Percentiles rank a stretch among this genome's conserved stretches.
Conservation (phyloP, 2,329 filamentous ascomycete genomes). For the Pseudocercospora eumusae region DNA sequence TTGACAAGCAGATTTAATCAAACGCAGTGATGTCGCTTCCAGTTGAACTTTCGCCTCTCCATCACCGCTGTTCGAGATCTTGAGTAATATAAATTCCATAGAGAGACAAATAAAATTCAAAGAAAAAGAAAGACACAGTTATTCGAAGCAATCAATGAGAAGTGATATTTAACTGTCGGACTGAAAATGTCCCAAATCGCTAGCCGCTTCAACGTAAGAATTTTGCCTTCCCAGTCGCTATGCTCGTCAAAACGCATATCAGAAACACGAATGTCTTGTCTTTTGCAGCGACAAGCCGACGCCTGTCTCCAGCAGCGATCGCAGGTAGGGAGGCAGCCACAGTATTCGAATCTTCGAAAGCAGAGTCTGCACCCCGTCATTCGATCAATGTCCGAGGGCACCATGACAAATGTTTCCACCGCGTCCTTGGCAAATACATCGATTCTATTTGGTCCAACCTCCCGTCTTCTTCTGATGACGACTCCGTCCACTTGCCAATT, state of each 20-base stretch:
- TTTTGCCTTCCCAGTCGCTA: conserved; percentile 4
- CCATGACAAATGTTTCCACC: background rate
- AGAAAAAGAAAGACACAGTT: background rate
- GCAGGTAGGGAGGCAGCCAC: background rate
- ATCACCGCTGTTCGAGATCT: background rate
- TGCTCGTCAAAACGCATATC: background rate
- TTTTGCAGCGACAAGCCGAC: background rate
- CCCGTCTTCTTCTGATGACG: background rate
- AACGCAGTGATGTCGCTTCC: background rate
- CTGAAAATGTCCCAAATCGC: background rate
- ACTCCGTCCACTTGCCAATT: background rate
- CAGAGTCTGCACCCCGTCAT: background rate
- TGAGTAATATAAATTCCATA: background rate
- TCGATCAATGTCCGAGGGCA: background rate
- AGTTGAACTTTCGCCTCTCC: background rate
- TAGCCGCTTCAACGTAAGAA: background rate
- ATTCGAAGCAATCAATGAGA: background rate
- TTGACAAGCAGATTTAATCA: background rate
- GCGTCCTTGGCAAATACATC: background rate
- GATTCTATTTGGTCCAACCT: background rate
- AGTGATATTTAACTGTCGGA: background rate
- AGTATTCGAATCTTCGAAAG: background rate
- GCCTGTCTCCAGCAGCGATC: no score
- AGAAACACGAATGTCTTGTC: background rate
- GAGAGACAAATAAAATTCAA: no score